Evolutionary conservation across 1,139 yeast species (phyloP), one percentile per base, ranked within the genome.

Genomic region (Citeromyces siamensis): DNA sequence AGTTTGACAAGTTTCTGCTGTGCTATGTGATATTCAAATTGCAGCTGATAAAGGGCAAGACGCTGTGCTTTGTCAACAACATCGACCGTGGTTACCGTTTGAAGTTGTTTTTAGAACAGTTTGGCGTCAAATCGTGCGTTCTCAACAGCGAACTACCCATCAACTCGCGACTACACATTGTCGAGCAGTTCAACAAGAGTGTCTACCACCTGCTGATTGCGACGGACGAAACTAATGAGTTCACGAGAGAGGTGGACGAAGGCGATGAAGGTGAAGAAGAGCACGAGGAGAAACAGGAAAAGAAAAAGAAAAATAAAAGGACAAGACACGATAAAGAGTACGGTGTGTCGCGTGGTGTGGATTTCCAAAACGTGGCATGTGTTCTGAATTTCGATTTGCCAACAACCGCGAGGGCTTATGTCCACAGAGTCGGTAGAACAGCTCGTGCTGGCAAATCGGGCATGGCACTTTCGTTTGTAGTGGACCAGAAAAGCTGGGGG

Each of bases 371-470:
- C 50, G 97, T 93, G 43, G 93, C 97, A 13, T 90, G 97, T 62
- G 98, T 93, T 4, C 65, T 93, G 45, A 93, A 93, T 59, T 93
- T 93, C 55, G 99, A 93, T 56, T 65, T 93, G 46, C 98, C 99
- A 33, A 71, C 85, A 3, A 77, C 94, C 5, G 79, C 97, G 4
- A 81, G 81, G 52, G 75, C 95, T 5, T 93, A 93, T 53, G 78
- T 86, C 32, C 99, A 93, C 58, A 74, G 99, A 54, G 73, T 93
- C 35, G 99, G 99, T 37, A 77, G 99, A 64, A 90, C 99, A 2
- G 98, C 98, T 4, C 76, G 99, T 58, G 98, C 95, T 5, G 95
- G 95, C 36, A 85, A 85, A 55, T 68, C 94, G 2, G 99, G 99
- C 41, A 88, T 86, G 75, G 82, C 97, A 0, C 68, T 93, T 42